Evolutionary conservation across 805 yeast species (phyloP).

Genomic region (Suhomyces prunicola): DNA sequence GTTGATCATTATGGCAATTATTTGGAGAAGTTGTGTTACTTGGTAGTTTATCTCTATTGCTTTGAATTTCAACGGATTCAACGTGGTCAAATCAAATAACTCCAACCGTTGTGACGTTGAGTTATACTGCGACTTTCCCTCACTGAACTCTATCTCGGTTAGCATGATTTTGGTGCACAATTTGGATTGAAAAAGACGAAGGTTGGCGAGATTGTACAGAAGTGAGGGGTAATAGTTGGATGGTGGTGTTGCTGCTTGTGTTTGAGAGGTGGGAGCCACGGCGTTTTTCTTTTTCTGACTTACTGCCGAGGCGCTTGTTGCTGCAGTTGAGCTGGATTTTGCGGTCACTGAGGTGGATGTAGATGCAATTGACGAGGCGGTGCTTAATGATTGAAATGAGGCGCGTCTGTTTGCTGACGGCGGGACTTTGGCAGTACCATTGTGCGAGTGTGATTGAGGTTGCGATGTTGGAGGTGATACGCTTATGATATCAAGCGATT

Average conservation of each 20-base stretch:
- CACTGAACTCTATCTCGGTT: constrained; percentile 2
- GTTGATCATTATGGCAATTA: constrained; percentile 12
- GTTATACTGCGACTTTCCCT: constrained; percentile 1
- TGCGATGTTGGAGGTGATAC: not conserved
- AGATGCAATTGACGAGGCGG: not conserved
- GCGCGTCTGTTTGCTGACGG: not conserved
- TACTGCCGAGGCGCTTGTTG: not conserved
- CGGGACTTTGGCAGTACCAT: not conserved
- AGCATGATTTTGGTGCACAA: constrained; percentile 11
- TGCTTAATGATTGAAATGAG: not conserved
- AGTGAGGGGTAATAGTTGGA: not conserved
- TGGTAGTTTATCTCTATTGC: constrained; percentile 13
- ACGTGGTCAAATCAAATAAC: constrained; percentile 2
- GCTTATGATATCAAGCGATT: constrained; percentile 5
- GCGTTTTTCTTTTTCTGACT: not conserved
- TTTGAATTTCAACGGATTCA: constrained; percentile 4
- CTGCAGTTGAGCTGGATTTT: not conserved
- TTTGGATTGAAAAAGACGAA: constrained; percentile 8
- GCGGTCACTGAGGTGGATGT: not conserved
- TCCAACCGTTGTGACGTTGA: constrained; percentile 2
- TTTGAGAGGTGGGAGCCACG: not conserved
- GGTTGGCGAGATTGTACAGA: constrained; percentile 5
- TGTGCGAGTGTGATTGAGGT: not conserved
- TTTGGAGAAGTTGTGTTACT: constrained; percentile 14
- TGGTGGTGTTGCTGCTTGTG: not conserved